Evolutionary conservation across 78 protist species (phyloP).

Genomic region (Mastigamoeba balamuthi): DNA sequence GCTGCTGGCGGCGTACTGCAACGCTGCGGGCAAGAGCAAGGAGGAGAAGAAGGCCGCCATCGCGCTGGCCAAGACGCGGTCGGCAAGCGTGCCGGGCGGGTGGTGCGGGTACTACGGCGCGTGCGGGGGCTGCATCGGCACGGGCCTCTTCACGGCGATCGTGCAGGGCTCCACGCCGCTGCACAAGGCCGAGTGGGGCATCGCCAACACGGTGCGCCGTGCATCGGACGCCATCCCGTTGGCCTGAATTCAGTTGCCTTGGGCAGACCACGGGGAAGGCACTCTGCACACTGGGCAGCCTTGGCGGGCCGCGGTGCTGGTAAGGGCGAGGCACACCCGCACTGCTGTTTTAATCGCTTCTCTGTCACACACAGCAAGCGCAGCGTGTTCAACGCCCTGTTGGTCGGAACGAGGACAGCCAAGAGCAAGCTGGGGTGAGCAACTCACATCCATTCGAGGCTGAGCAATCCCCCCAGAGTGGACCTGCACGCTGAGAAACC

Average conservation of each 20-base stretch:
- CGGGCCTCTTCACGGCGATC: background rate
- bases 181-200: background rate
- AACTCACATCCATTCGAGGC: no score
- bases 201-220: background rate
- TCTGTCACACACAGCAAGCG: no score
- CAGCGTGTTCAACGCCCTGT: no score
- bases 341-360: no score
- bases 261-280: background rate
- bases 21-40: background rate
- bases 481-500: no score
- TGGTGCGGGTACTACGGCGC: background rate
- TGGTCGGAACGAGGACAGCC: no score
- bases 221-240: background rate
- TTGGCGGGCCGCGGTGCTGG: background rate
- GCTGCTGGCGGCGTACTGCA: background rate
- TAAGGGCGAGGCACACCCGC: no score
- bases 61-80: background rate
- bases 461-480: no score
- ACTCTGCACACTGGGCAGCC: background rate
- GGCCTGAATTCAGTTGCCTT: background rate
- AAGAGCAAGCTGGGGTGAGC: no score
- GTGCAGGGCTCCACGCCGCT: background rate
- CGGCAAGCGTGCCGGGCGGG: background rate
- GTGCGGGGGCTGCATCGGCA: background rate
- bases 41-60: background rate